Conservation (phyloP, 2,329 filamentous ascomycete species). For the Apiospora saccharicola region DNA sequence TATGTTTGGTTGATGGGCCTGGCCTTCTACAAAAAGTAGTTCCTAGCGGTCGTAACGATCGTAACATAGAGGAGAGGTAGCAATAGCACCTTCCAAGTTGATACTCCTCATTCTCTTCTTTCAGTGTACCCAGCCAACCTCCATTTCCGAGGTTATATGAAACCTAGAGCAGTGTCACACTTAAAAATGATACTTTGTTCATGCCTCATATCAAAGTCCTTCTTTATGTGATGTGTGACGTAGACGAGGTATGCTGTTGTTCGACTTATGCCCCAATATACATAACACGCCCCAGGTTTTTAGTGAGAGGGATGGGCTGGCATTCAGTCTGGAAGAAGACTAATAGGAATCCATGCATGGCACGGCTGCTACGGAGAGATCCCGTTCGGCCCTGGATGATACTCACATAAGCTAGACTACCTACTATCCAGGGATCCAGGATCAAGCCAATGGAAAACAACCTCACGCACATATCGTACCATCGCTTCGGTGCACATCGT, state of each 20-base stretch:
- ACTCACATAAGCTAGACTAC: not conserved
- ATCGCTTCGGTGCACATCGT: not conserved
- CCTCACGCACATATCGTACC: not conserved
- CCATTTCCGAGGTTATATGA: not conserved
- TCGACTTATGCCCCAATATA: not conserved
- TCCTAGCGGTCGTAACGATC: not conserved
- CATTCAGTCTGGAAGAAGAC: not conserved
- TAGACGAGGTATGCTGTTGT: not conserved
- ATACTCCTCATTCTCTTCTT: not conserved
- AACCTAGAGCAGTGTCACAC: slow-evolving; percentile 1
- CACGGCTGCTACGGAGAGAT: slow-evolving; percentile 10
- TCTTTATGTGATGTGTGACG: not conserved
- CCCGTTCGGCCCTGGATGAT: slow-evolving; percentile 7
- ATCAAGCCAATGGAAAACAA: not conserved
- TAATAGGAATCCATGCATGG: not conserved
- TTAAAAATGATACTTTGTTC: not conserved
- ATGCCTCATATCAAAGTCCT: not conserved
- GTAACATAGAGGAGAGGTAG: slow-evolving; percentile 8
- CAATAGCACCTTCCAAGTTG: not conserved
- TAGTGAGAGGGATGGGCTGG: not conserved
- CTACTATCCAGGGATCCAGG: not conserved
- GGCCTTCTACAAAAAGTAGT: not conserved
- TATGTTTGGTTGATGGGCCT: not conserved
- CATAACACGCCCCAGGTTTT: not conserved
- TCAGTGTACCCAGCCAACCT: not conserved